Conservation (phyloP, 768 basidiomycete species). For the Exidia glandulosa region DNA sequence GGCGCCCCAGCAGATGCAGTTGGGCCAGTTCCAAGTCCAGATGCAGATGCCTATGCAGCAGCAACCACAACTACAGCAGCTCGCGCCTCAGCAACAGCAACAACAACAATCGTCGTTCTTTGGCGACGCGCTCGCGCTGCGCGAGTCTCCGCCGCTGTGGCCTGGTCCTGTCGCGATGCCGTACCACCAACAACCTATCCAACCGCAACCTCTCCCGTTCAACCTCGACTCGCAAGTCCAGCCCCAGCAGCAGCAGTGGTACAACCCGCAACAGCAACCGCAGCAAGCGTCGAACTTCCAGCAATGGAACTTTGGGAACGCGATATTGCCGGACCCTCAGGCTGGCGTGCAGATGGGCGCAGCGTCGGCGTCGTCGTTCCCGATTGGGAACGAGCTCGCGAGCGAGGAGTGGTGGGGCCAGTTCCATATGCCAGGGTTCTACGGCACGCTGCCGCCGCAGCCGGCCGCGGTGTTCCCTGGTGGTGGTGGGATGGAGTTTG, state of each 20-base stretch:
- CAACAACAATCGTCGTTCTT: not conserved
- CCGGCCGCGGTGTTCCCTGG: not conserved
- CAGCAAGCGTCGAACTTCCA: not conserved
- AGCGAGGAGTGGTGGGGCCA: not conserved
- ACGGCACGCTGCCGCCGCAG: not conserved
- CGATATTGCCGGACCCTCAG: not conserved
- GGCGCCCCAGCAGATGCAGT: not conserved
- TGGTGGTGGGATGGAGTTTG: too few species aligned
- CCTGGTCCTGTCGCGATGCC: not conserved
- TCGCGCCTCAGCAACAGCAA: not conserved
- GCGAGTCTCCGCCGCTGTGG: not conserved
- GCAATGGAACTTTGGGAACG: not conserved
- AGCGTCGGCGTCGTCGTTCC: too few species aligned
- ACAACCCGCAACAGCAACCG: not conserved
- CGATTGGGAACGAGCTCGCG: not conserved
- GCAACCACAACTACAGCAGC: not conserved
- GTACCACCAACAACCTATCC: not conserved
- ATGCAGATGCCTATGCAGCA: not conserved
- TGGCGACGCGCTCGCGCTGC: not conserved
- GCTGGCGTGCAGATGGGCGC: too few species aligned
- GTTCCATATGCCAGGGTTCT: not conserved
- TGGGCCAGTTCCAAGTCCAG: not conserved
- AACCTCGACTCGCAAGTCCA: not conserved
- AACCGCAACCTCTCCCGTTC: not conserved
- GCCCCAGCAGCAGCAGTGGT: not conserved